phyloP scores from a whole-genome alignment of 2,329 filamentous ascomycete species.

The Pseudodiploospora longispora region DNA sequence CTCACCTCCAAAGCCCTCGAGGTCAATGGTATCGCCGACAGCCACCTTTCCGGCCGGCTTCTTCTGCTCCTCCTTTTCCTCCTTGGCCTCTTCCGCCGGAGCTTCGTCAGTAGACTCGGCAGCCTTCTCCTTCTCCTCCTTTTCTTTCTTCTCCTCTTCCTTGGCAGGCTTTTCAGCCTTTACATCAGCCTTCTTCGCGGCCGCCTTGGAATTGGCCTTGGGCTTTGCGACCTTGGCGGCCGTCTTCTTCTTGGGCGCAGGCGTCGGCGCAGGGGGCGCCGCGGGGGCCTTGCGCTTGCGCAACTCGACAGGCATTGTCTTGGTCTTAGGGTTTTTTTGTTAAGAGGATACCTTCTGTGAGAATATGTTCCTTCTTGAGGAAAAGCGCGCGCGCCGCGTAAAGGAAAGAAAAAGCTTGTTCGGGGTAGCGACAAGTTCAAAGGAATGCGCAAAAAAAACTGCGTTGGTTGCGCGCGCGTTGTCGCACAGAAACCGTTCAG shows the following conservation, averaged over 20 bases:
- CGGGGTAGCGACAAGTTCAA: not conserved
- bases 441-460: not conserved
- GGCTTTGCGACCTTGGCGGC: conserved; percentile 22
- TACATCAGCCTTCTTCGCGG: conserved; percentile 5
- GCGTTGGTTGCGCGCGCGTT: not conserved
- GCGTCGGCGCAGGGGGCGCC: conserved; percentile 36
- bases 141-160: conserved; percentile 6
- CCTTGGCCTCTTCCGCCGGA: conserved; percentile 17
- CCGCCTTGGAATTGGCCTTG: conserved; percentile 11
- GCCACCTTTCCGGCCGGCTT: conserved; percentile 33
- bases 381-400: conserved; percentile 5
- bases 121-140: conserved; percentile 12
- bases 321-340: not conserved
- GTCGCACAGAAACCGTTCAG: conserved; percentile 5
- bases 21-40: conserved; percentile 47
- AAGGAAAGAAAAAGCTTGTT: conserved; percentile 2
- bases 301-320: conserved; percentile 47
- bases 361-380: not conserved
- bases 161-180: conserved; percentile 8
- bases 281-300: conserved; percentile 54
- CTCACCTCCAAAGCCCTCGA: conserved; percentile 58
- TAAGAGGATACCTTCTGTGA: not conserved
- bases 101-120: conserved; percentile 29
- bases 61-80: conserved; percentile 22
- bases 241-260: conserved; percentile 36